Evolutionary conservation across 164 flowering plant genomes (phyloP).

Genomic region (Piper longum): DNA sequence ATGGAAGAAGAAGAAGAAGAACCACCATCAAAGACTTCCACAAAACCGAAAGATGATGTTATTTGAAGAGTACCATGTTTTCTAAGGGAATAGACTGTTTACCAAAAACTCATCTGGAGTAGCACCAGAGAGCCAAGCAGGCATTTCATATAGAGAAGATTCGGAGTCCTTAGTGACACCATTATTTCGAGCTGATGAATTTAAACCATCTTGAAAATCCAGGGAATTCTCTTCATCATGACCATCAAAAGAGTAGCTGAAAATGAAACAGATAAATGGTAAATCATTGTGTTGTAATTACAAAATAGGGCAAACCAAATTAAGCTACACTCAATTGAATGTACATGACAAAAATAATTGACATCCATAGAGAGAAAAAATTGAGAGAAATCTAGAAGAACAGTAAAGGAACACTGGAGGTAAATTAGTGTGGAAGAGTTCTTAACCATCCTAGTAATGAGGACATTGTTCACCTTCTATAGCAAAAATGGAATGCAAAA

Average conservation of each 20-base stretch:
- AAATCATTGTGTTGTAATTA: too few species aligned
- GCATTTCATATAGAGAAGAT: constrained; percentile 39
- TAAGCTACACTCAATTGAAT: too few species aligned
- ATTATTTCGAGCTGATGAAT: constrained; percentile 21
- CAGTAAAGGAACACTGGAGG: too few species aligned
- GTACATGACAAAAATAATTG: too few species aligned
- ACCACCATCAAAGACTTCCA: not conserved
- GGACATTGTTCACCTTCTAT: too few species aligned
- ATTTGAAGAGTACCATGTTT: not conserved
- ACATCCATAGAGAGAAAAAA: too few species aligned
- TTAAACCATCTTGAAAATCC: constrained; percentile 40
- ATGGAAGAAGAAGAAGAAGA: too few species aligned
- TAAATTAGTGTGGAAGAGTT: too few species aligned
- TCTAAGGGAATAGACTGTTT: not conserved
- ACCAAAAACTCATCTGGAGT: constrained; percentile 94
- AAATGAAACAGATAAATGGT: constrained; percentile 2
- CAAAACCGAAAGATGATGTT: not conserved
- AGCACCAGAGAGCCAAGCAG: constrained; percentile 73
- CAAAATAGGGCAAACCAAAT: too few species aligned
- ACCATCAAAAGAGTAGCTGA: constrained; percentile 78
- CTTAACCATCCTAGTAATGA: too few species aligned
- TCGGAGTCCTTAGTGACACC: constrained; percentile 52
- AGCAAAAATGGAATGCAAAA: not conserved
- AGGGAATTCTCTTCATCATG: constrained; percentile 57
- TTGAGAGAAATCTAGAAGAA: too few species aligned